Conservation (phyloP, 2,329 filamentous ascomycete genomes). For the Aureobasidium sp. region DNA sequence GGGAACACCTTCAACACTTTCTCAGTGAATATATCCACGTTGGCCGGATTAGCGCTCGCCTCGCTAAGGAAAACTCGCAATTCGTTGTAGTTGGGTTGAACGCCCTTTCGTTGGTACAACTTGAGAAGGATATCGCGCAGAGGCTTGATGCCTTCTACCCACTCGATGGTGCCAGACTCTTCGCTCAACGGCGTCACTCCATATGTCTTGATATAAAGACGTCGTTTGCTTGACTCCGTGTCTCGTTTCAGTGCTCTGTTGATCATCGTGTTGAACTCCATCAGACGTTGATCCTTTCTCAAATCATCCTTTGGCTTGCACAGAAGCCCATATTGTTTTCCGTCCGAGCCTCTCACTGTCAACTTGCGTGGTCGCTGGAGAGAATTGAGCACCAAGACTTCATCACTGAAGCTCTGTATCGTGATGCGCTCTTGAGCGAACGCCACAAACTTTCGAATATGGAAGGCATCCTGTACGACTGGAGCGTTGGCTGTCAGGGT, state of each 20-base stretch:
- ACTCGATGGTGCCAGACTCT: slow-evolving; percentile 96
- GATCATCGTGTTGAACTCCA: slow-evolving; percentile 99
- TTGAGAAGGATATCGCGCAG: slow-evolving; percentile 81
- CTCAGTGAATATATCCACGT: slow-evolving; percentile 64
- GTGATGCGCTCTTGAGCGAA: slow-evolving; percentile 83
- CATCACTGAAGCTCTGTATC: slow-evolving; percentile 71
- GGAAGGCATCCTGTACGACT: slow-evolving; percentile 57
- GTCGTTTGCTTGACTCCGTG: slow-evolving; percentile 78
- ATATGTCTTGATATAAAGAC: slow-evolving; percentile 94
- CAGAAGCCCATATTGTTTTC: slow-evolving; percentile 77
- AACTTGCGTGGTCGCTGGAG: slow-evolving; percentile 88
- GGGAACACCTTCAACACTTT: slow-evolving; percentile 60
- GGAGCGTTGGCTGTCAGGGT: slow-evolving; percentile 79
- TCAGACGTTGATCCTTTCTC: slow-evolving; percentile 91
- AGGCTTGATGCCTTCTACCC: slow-evolving; percentile 93
- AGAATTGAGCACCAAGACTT: slow-evolving; percentile 83
- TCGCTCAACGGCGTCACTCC: slow-evolving; percentile 95
- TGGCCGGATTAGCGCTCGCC: slow-evolving; percentile 53
- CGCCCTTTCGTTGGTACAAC: slow-evolving; percentile 66
- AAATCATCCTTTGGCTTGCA: slow-evolving; percentile 98
- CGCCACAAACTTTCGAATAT: slow-evolving; percentile 64
- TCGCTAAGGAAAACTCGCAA: slow-evolving; percentile 55
- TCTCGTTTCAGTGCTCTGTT: slow-evolving; percentile 90
- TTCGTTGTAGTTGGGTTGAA: slow-evolving; percentile 58
- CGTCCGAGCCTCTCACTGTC: slow-evolving; percentile 80